phyloP scores from a whole-genome alignment of 202 grass and related monocot genomes.

The Musa balbisiana region DNA sequence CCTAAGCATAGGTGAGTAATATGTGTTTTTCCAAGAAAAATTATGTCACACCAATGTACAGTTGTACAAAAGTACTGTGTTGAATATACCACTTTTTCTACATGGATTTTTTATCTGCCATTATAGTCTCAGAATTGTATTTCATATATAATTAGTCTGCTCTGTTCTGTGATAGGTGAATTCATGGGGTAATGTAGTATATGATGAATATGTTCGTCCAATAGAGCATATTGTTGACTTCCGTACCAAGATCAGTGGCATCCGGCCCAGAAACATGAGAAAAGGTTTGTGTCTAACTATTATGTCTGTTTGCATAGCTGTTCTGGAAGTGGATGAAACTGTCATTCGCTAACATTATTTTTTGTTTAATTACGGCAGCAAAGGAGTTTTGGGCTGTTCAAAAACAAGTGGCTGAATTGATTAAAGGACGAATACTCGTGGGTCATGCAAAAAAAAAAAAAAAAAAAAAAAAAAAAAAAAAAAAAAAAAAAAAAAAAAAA shows the following conservation, averaged over 20 bases:
- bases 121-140: neutral
- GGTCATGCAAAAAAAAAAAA: no score
- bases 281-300: constrained; percentile 44
- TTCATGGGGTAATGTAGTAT: constrained; percentile 67
- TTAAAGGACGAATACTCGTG: constrained; percentile 73
- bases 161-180: constrained; percentile 51
- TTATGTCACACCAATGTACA: no score
- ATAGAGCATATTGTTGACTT: constrained; percentile 75
- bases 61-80: no score
- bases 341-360: neutral
- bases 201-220: constrained; percentile 66
- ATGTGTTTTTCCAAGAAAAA: no score
- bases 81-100: no score
- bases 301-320: neutral
- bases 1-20: no score
- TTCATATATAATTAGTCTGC: neutral
- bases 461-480: no score
- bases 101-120: neutral
- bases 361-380: constrained; percentile 35
- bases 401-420: constrained; percentile 62
- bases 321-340: neutral
- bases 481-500: no score
- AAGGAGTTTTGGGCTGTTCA: constrained; percentile 77
- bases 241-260: constrained; percentile 83
- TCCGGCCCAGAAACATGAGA: constrained; percentile 82